Conservation (phyloP, 345 rosid species). For the Bruguiera gymnorhiza region DNA sequence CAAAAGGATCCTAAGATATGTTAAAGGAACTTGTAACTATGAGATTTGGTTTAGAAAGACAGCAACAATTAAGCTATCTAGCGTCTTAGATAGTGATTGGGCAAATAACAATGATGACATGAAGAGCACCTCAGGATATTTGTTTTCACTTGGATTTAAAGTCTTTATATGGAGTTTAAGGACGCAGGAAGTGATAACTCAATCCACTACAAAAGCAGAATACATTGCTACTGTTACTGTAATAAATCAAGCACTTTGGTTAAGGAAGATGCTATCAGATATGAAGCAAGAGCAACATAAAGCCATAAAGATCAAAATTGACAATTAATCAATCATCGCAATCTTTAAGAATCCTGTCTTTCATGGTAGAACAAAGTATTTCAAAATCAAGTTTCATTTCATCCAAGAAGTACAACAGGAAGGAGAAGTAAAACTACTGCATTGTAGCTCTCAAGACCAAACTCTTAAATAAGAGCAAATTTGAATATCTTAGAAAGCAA, state of each 20-base stretch:
- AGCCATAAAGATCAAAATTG: background rate
- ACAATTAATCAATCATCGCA: background rate
- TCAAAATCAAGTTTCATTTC: background rate
- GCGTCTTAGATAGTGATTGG: background rate
- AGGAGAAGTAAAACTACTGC: background rate
- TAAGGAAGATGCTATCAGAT: too few species aligned
- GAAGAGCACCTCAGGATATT: background rate
- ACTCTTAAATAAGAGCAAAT: too few species aligned
- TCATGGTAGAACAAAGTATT: too few species aligned
- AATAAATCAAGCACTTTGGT: background rate
- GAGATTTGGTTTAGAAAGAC: too few species aligned
- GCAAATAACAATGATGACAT: background rate
- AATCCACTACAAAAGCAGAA: background rate
- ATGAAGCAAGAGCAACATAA: too few species aligned
- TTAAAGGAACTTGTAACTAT: too few species aligned
- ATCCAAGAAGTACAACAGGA: background rate
- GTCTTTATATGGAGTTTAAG: background rate
- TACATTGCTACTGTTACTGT: background rate
- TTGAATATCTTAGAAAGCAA: too few species aligned
- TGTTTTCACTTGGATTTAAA: background rate
- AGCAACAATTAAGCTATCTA: background rate
- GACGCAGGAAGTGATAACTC: background rate
- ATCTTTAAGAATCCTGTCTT: background rate
- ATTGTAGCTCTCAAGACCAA: too few species aligned
- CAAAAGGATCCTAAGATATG: too few species aligned